A percentile compares a stretch with the other conserved stretches of the same genome.
phyloP scores from a whole-genome alignment of 139 green algal genomes.

The Yamagishiella unicocca region DNA sequence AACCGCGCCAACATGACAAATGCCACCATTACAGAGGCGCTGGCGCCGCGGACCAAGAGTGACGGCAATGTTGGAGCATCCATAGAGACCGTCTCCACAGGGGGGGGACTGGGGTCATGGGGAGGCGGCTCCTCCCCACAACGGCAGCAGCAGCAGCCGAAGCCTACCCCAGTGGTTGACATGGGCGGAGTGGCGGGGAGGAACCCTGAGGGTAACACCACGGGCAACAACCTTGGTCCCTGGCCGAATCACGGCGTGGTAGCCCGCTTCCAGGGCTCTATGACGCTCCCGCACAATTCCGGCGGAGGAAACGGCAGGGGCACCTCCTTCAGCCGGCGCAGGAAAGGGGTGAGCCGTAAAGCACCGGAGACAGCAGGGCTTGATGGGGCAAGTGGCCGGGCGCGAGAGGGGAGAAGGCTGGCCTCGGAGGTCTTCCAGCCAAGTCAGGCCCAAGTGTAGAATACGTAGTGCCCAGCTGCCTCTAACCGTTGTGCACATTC shows the following conservation, averaged over 20 bases:
- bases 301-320: too few species aligned
- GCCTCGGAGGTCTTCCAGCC: too few species aligned
- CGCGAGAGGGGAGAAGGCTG: too few species aligned
- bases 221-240: conserved; percentile 12
- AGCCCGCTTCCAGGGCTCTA: conserved; percentile 28
- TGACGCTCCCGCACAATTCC: conserved; percentile 25
- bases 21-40: conserved; percentile 1
- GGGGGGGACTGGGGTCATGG: not conserved
- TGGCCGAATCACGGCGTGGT: conserved; percentile 36
- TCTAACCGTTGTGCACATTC: too few species aligned
- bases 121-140: not conserved
- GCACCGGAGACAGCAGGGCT: too few species aligned
- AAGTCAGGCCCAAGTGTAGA: too few species aligned
- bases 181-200: not conserved
- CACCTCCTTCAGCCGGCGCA: not conserved
- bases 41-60: not conserved
- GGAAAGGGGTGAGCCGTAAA: not conserved
- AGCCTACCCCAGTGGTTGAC: too few species aligned
- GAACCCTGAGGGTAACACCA: conserved; percentile 27
- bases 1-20: conserved; percentile 31
- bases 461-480: too few species aligned
- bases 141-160: not conserved
- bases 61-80: too few species aligned
- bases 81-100: not conserved
- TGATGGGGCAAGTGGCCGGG: too few species aligned